These are phyloP conservation scores for Parafenestella ontariensis DNA, from an alignment of 2,329 filamentous ascomycete species.

Conservation along the genomic window DNA sequence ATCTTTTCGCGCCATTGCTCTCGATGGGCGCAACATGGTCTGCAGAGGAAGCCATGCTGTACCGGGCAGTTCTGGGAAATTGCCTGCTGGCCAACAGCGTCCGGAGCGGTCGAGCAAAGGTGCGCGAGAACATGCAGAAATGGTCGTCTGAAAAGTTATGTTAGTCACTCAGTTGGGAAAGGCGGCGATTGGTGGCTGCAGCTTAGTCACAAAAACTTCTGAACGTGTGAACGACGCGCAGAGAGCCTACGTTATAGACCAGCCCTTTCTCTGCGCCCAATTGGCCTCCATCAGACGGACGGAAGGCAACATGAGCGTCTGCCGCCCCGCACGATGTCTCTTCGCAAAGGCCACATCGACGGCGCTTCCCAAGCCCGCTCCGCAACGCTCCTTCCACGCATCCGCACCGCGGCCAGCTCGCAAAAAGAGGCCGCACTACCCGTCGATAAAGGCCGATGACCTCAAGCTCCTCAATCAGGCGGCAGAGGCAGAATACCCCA, in stretches of 20 bases:
- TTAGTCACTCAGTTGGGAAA: conserved; percentile 33
- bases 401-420: conserved; percentile 46
- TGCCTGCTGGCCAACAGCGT: conserved; percentile 29
- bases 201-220: conserved; percentile 30
- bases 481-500: conserved; percentile 56
- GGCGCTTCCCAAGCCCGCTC: conserved; percentile 38
- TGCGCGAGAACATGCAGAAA: conserved; percentile 29
- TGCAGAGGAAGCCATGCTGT: conserved; percentile 45
- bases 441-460: conserved; percentile 54
- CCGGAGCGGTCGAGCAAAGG: conserved; percentile 35
- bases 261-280: conserved; percentile 20
- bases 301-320: conserved; percentile 50
- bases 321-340: conserved; percentile 52
- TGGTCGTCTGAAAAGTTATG: conserved; percentile 24
- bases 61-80: conserved; percentile 14
- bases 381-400: conserved; percentile 53
- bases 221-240: conserved; percentile 26
- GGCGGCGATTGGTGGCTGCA: conserved; percentile 34
- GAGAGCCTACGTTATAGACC: conserved; percentile 3
- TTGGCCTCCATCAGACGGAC: conserved; percentile 24
- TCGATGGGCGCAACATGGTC: conserved; percentile 39
- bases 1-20: conserved; percentile 44
- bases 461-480: conserved; percentile 43
- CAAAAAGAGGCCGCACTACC: conserved; percentile 49
- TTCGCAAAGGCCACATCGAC: conserved; percentile 41